These are phyloP conservation scores for Tilletia setariae DNA, from an alignment of 1,284 basidiomycete species.

Conservation along the genomic window DNA sequence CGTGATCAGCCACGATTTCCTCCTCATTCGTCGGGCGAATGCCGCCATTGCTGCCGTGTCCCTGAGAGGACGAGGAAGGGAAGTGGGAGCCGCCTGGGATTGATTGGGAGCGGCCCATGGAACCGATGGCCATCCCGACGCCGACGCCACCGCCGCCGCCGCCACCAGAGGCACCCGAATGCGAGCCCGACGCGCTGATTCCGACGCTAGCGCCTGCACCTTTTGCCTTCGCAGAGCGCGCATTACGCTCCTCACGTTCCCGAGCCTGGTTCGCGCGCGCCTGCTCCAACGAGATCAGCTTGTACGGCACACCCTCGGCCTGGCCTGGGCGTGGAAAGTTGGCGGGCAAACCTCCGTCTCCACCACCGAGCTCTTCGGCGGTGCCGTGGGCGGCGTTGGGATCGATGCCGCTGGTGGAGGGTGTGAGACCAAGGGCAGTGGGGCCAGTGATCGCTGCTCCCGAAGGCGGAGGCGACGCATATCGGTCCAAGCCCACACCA, in stretches of 20 bases:
- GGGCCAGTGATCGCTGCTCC: not conserved
- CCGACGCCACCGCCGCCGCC: not conserved
- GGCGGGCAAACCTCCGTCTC: not conserved
- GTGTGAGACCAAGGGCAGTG: not conserved
- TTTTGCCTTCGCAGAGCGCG: not conserved
- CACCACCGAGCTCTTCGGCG: slow-evolving; percentile 19
- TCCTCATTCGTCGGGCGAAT: not conserved
- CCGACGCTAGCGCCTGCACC: not conserved
- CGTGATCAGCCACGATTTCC: not conserved
- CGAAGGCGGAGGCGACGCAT: slow-evolving; percentile 3
- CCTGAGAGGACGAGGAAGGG: not conserved
- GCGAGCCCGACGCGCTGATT: not conserved
- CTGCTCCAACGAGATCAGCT: slow-evolving; percentile 44
- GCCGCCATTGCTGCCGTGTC: not conserved
- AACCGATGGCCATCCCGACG: not conserved
- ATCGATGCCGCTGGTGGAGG: not conserved
- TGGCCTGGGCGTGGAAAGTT: slow-evolving; percentile 25
- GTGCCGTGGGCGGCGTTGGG: no score
- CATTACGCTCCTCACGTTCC: slow-evolving; percentile 20
- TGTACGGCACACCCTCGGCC: slow-evolving; percentile 44
- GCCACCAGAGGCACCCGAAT: not conserved
- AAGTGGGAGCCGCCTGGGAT: not conserved
- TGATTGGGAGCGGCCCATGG: not conserved
- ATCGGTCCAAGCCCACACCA: not conserved
- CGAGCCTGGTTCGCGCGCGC: slow-evolving; percentile 26